Base-by-base conservation (phyloP, 768 basidiomycete species). In the Lactifluus volemus region DNA sequence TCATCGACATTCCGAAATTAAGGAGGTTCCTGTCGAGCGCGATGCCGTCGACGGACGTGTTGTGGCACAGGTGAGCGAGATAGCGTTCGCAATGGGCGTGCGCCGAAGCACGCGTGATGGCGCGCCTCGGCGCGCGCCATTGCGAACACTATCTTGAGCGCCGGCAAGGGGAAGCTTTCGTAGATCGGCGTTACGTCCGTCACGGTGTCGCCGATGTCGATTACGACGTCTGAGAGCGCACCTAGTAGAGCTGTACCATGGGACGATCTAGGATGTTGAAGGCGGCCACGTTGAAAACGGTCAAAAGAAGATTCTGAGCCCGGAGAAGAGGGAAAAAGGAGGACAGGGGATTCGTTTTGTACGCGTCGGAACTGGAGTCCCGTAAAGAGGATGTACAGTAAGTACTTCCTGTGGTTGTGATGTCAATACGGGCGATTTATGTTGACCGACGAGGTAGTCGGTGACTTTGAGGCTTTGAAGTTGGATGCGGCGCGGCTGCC, bases 331-430 rank as follows among this genome's bases (percentile, higher is more conserved):
- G 42, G 86, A 84, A 25, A 25, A 25, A 25, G 25, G 1, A 25
- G 59, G 95, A 79, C 36, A 94, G 78, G 57, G 92, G 89, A 93
- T 70, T 94, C 91, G 70, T 94, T 93, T 67, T 91, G 90, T 7
- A 82, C 81, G 58, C 93, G 87, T 55, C 88, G 83, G 54, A 90
- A 82, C 63, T 84, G 81, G 21, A 96, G 79, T 57, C 78, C 79
- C 56, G 76, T 79, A 74, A 93, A 92, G 17, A 97, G 79, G 53
- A 89, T 74, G 67, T 2, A 25, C 25, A 25, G 25, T 95, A 77
- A 25, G 25, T 95, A 77, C 76, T 94, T 94, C 89, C 92, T 95
- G 74, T 36, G 47, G 15, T 14, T 17, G 19, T 45, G 42, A 29
- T 19, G 15, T 30, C 11, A 5, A 7, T 36, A 36, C 7, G 25